phyloP scores from a whole-genome alignment of 345 rosid genomes.

The Salix purpurea region DNA sequence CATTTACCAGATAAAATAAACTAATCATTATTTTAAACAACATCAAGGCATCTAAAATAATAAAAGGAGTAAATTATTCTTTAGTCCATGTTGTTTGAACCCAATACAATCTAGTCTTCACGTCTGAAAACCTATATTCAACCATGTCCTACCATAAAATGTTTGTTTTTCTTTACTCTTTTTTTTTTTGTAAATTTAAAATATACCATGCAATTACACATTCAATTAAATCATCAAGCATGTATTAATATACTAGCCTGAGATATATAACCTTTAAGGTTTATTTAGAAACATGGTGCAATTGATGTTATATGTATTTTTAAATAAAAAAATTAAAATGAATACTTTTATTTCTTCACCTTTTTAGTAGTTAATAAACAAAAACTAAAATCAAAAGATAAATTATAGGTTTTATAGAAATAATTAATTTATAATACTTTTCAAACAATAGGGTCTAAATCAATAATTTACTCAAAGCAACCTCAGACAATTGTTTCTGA shows the following conservation, averaged over 20 bases:
- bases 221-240: too few relatives aligned
- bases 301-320: rapidly evolving
- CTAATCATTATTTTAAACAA: neutral
- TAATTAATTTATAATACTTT: neutral
- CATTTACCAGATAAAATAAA: neutral
- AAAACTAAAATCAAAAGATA: neutral
- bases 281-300: too few relatives aligned
- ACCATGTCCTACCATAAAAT: too few relatives aligned
- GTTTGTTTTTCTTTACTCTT: too few relatives aligned
- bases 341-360: neutral
- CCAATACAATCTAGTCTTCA: neutral
- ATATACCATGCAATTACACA: too few relatives aligned
- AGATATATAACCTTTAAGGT: too few relatives aligned
- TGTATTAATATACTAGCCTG: too few relatives aligned
- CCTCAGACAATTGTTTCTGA: neutral
- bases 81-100: neutral
- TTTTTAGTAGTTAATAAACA: too few relatives aligned
- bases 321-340: too few relatives aligned
- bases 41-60: too few relatives aligned
- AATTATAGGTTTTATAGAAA: neutral
- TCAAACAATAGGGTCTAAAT: neutral
- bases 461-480: neutral
- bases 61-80: too few relatives aligned
- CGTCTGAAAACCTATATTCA: neutral
- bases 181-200: too few relatives aligned